These are phyloP conservation scores for Boehmeria nivea DNA, from an alignment of 306 rosid genomes.

Conservation along the genomic window DNA sequence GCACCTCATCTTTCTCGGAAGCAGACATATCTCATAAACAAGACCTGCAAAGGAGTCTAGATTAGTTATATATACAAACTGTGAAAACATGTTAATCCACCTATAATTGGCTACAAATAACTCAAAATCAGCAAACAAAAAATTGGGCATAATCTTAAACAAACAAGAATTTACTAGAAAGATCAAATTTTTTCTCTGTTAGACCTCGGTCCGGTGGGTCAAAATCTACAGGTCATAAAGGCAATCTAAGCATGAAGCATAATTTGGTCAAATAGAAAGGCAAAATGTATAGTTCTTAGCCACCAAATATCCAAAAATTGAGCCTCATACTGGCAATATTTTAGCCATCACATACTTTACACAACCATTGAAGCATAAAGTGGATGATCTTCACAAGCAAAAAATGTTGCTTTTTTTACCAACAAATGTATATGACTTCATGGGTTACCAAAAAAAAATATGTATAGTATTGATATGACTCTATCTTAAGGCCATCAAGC, in stretches of 20 bases:
- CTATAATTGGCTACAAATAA: not conserved
- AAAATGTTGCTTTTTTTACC: no score
- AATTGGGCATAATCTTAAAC: not conserved
- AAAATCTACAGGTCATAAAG: no score
- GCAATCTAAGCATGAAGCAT: no score
- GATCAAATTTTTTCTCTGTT: not conserved
- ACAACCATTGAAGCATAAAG: no score
- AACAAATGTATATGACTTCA: no score
- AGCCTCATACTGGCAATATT: not conserved
- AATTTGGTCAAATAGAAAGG: no score
- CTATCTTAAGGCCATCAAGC: no score
- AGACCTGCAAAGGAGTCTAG: constrained; percentile 19
- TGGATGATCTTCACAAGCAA: no score
- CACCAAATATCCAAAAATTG: not conserved
- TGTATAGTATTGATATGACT: no score
- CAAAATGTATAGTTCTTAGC: not conserved
- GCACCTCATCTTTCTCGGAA: constrained; percentile 48
- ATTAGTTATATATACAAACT: not conserved
- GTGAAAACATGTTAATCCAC: not conserved
- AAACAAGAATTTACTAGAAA: not conserved
- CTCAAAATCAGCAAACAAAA: not conserved
- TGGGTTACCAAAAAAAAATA: no score
- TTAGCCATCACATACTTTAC: not conserved
- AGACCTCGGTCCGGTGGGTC: no score
- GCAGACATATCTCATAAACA: constrained; percentile 43